Evolutionary conservation across 345 rosid genomes (phyloP).

Genomic region (Pugionium cornutum): DNA sequence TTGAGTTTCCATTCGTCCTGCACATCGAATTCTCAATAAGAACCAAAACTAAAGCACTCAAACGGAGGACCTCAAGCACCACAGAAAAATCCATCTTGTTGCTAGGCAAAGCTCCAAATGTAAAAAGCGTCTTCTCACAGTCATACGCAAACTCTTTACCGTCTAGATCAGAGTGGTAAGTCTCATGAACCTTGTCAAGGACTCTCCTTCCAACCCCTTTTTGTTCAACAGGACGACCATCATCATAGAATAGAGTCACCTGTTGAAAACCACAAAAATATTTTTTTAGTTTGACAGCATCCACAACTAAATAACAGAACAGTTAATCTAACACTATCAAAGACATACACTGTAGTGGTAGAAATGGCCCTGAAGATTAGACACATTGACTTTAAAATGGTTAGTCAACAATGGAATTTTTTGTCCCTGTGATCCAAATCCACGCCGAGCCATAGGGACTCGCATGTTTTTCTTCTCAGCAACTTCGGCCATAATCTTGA

Average conservation of each 20-base stretch:
- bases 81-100: slow-evolving; percentile 78
- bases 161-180: slow-evolving; percentile 59
- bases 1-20: slow-evolving; percentile 65
- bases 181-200: slow-evolving; percentile 70
- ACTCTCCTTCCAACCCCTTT: slow-evolving; percentile 80
- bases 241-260: slow-evolving; percentile 77
- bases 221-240: slow-evolving; percentile 83
- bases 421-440: slow-evolving; percentile 72
- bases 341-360: slow-evolving; percentile 71
- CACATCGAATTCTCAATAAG: slow-evolving; percentile 13
- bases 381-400: slow-evolving; percentile 75
- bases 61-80: slow-evolving; percentile 58
- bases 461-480: slow-evolving; percentile 54
- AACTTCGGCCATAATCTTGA: slow-evolving; percentile 43
- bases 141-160: slow-evolving; percentile 88
- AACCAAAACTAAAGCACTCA: slow-evolving; percentile 8
- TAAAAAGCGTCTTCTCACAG: slow-evolving; percentile 87
- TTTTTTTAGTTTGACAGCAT: neutral
- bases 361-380: slow-evolving; percentile 59
- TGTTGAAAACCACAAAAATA: slow-evolving; percentile 28
- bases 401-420: slow-evolving; percentile 66
- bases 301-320: neutral
- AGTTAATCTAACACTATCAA: neutral
- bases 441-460: slow-evolving; percentile 62
- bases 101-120: slow-evolving; percentile 77